Base-by-base conservation (phyloP, 2,329 filamentous ascomycete species). In the Talaromyces sp. region DNA sequence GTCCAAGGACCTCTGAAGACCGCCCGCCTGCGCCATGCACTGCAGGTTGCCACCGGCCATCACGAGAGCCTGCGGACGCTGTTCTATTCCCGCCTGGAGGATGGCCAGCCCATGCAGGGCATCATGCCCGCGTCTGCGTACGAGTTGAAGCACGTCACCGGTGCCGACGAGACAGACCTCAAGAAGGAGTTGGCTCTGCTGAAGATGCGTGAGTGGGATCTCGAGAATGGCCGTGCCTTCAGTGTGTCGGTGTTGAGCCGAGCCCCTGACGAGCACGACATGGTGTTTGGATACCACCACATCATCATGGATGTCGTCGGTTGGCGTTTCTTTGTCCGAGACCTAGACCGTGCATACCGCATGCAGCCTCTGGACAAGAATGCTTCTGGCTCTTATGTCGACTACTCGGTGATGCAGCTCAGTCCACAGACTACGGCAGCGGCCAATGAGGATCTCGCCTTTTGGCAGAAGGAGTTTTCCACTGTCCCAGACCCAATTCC, bases 281-380 rank as follows among this genome's bases (percentile, higher is more conserved):
- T 43, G 17, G 41, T 43, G n/a, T 43, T 43, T 43, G 41, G 41
- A 10, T 57, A 46, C 41, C 55, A 57, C n/a, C 55, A 57, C 24
- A 46, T 57, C 19, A 27, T 50, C 11, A 73, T 83, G 69, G 82
- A 84, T 60, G 79, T 77, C 2, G 56, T 75, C 35, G 77, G 78
- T 43, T 72, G 73, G 1, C 60, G 76, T 2, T 59, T 81, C 4
- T 67, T 84, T 21, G 27, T 82, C 0, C 8, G 58, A 0, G 80
- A 83, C 49, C 58, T 83, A 2, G 68, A 78, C 9, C 73, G 69
- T 27, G 71, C 68, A 0, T 82, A 82, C 66, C 68, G 66, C 0
- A 66, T 70, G 13, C 53, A 68, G n/a, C 32, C 55, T 3, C 65
- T 75, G 0, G 62, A 59, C 4, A 61, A 55, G 0, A 35, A 62